Conservation (phyloP, 139 green algal genomes). For the Chlorella sp. region DNA sequence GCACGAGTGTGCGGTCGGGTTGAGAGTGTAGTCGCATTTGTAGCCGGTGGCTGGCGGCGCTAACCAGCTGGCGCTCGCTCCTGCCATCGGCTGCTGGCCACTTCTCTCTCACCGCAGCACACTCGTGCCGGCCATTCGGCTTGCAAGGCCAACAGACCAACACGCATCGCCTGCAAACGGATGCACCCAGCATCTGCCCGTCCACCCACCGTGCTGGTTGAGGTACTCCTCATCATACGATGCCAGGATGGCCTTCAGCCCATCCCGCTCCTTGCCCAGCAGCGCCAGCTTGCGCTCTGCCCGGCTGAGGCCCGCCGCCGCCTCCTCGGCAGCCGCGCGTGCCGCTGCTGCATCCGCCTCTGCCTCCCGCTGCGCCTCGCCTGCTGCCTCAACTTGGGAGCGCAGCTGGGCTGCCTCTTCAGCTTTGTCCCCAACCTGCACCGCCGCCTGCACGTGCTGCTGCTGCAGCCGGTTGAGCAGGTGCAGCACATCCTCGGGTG, state of each 20-base stretch:
- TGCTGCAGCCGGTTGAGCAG: conserved; percentile 35
- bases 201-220: conserved; percentile 18
- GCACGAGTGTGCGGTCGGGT: too few relatives aligned
- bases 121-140: not conserved
- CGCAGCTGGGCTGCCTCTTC: conserved; percentile 20
- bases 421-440: conserved; percentile 2
- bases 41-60: too few relatives aligned
- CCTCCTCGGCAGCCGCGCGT: not conserved
- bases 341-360: not conserved
- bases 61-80: not conserved
- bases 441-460: conserved; percentile 8
- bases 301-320: conserved; percentile 18
- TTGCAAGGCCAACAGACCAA: not conserved
- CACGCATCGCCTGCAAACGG: not conserved
- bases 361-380: not conserved
- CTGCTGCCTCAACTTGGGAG: not conserved
- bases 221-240: conserved; percentile 63
- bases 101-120: too few relatives aligned
- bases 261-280: conserved; percentile 55
- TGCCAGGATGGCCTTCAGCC: conserved; percentile 58
- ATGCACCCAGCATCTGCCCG: not conserved
- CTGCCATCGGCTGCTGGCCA: not conserved
- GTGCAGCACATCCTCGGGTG: conserved; percentile 47
- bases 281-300: conserved; percentile 49
- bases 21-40: too few relatives aligned